Evolutionary conservation across 2,329 filamentous ascomycete genomes (phyloP), one percentile per base, ranked within the genome.

Genomic region (Fusarium cicatricum): DNA sequence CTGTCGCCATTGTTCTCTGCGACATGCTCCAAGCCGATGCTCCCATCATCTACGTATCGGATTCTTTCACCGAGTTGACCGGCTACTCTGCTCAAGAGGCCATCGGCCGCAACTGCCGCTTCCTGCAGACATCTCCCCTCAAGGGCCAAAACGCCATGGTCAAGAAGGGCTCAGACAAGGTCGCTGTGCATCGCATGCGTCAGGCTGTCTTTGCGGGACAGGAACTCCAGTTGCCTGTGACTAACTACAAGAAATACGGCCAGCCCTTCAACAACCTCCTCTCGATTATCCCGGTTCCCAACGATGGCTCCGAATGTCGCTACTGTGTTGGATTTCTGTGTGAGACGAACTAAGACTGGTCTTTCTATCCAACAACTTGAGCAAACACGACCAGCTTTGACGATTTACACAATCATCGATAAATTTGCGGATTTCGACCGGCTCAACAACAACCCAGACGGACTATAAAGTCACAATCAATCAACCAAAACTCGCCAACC

Each of bases 311-410:
- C 12, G 82, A 85, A 11, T 84, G 85, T 57, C 87, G 86, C 57
- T 93, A 90, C 69, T 91, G 88, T 44, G 88, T 96, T 21, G 92
- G 92, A 4, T 93, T 96, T 68, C 86, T 92, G 71, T 89, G 90
- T 23, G 90, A 91, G 75, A 73, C 88, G 39, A 85, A 70, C 10
- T 71, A 34, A 55, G 39, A 14, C 26, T 2, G 14, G 5, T 3
- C 17, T 23, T 23, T n/a, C 21, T 7, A 23, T 7, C 7, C 21
- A 7, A 7, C 21, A 7, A 23, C 21, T 23, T 23, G 21, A 4
- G 7, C 21, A 23, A 23, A 23, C 7, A 23, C 21, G 21, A 23
- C 21, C 4, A n/a, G n/a, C n/a, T n/a, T n/a, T n/a, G n/a, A n/a
- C n/a, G n/a, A n/a, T n/a, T n/a, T n/a, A n/a, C n/a, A 7, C 21